phyloP scores from a whole-genome alignment of 306 rosid species.

The Cucurbita maxima region DNA sequence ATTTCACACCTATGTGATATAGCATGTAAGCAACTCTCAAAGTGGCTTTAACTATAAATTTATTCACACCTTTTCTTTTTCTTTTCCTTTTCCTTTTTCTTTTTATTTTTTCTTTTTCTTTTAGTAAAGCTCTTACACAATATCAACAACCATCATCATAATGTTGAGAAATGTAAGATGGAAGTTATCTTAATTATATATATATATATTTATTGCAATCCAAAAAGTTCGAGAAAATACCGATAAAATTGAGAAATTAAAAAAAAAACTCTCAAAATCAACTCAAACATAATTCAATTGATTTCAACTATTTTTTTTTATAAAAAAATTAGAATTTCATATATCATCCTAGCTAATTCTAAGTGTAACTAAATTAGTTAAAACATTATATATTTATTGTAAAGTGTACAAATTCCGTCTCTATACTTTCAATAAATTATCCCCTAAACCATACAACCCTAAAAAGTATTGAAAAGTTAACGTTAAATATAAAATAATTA shows the following conservation, averaged over 20 bases:
- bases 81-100: neutral
- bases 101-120: neutral
- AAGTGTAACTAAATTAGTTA: no score
- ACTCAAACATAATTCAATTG: neutral
- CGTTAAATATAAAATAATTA: no score
- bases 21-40: slow-evolving; percentile 18
- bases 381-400: no score
- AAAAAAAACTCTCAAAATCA: neutral
- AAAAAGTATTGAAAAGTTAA: no score
- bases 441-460: no score
- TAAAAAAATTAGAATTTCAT: no score
- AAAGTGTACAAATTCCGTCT: no score
- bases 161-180: neutral
- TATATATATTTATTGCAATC: neutral
- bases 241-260: neutral
- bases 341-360: no score
- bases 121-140: neutral
- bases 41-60: slow-evolving; percentile 5
- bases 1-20: slow-evolving; percentile 4
- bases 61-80: neutral
- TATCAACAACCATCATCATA: neutral
- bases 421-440: no score
- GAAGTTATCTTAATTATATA: neutral
- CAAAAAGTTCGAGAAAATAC: no score
- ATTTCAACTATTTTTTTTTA: no score